Evolutionary conservation across 1,284 basidiomycete species (phyloP).

Genomic region (Microbotryum intermedium): DNA sequence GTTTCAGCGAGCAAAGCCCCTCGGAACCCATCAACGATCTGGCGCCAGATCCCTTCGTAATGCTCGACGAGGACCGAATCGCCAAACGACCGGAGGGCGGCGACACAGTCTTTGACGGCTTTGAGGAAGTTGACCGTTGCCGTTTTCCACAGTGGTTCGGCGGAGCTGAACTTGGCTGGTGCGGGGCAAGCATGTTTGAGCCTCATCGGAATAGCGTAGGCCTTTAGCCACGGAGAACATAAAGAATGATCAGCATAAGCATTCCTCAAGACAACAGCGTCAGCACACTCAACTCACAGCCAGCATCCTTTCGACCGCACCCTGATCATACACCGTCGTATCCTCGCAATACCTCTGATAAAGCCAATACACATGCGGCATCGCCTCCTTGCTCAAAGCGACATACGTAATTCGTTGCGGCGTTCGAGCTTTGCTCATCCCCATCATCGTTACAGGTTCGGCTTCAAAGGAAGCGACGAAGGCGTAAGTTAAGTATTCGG

Average conservation of each 20-base stretch:
- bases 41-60: conserved; percentile 71
- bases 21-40: conserved; percentile 71
- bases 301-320: conserved; percentile 72
- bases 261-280: background rate
- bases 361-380: conserved; percentile 69
- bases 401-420: conserved; percentile 68
- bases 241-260: background rate
- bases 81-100: background rate
- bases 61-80: conserved; percentile 38
- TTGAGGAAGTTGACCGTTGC: conserved; percentile 46
- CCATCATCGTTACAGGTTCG: conserved; percentile 28
- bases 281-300: conserved; percentile 48
- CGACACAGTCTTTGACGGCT: conserved; percentile 16
- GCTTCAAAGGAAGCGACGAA: conserved; percentile 68
- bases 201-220: conserved; percentile 81
- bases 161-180: conserved; percentile 68
- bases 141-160: conserved; percentile 76
- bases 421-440: background rate
- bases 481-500: conserved; percentile 74
- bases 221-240: conserved; percentile 49
- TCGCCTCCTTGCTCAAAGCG: conserved; percentile 72
- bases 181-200: conserved; percentile 89
- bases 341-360: conserved; percentile 51
- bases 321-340: conserved; percentile 63
- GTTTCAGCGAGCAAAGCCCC: conserved; percentile 77